Evolutionary conservation across 164 flowering plant species (phyloP).

Genomic region (Nymphaea colorata): DNA sequence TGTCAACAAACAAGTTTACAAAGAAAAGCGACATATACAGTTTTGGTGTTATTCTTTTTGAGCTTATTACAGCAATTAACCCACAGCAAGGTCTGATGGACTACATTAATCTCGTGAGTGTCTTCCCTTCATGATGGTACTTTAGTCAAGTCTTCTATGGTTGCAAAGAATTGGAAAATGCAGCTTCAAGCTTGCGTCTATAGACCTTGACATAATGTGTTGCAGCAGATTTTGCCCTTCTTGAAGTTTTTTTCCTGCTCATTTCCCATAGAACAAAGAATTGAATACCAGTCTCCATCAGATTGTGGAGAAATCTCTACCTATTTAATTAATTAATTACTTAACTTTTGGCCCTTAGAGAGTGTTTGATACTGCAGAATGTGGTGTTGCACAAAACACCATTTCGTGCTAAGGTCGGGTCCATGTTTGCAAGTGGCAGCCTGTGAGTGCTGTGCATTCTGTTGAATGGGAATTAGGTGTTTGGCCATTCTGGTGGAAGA

Average conservation of each 20-base stretch:
- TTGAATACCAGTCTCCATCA: too few species aligned
- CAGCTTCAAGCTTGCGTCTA: neutral
- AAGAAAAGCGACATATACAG: constrained; percentile 93
- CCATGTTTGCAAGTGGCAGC: too few species aligned
- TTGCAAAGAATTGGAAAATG: neutral
- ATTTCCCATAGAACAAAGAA: too few species aligned
- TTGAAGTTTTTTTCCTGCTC: neutral
- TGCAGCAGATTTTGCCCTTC: neutral
- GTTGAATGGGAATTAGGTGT: too few species aligned
- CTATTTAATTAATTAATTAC: too few species aligned
- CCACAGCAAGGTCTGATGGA: constrained; percentile 92
- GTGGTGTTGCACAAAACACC: too few species aligned
- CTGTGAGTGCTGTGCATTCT: too few species aligned
- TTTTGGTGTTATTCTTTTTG: constrained; percentile 80
- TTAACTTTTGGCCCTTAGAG: too few species aligned
- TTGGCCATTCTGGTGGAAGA: too few species aligned
- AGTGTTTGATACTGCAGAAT: too few species aligned
- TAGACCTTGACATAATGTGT: neutral
- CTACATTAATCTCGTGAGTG: constrained; percentile 76
- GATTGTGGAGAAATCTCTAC: too few species aligned
- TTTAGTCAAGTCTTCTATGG: neutral
- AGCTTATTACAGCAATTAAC: constrained; percentile 90
- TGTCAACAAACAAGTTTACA: constrained; percentile 81
- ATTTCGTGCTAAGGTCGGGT: too few species aligned
- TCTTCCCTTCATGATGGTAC: neutral